Conservation (phyloP, 805 yeast genomes). For the Spathaspora sp. region DNA sequence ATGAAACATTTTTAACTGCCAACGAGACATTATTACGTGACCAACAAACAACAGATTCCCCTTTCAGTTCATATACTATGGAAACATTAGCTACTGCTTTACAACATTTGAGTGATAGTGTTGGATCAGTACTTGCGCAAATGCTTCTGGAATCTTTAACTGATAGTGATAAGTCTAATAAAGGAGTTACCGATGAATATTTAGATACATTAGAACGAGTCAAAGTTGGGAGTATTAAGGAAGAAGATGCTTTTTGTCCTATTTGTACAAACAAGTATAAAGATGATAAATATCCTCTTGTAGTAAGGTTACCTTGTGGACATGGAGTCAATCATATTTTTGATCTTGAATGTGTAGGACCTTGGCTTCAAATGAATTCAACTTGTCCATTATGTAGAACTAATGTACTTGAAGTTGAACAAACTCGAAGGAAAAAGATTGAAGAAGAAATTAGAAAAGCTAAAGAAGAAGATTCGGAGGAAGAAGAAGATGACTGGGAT, state of each 20-base stretch:
- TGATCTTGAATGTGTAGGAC: conserved; percentile 86
- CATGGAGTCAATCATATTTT: conserved; percentile 54
- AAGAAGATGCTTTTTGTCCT: conserved; percentile 66
- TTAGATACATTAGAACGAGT: conserved; percentile 79
- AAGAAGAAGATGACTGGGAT: conserved; percentile 63
- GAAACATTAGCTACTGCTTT: conserved; percentile 31
- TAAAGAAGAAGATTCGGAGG: conserved; percentile 47
- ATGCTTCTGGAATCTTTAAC: conserved; percentile 4
- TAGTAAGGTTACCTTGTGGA: conserved; percentile 70
- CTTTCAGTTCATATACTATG: conserved; percentile 3
- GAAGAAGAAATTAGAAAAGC: conserved; percentile 31
- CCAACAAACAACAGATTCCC: conserved; percentile 3
- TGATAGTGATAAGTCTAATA: conserved; percentile 8
- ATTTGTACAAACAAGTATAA: conserved; percentile 75
- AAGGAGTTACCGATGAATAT: conserved; percentile 66
- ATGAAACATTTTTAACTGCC: too few relatives aligned
- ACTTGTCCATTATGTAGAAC: conserved; percentile 88
- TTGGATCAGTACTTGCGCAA: conserved; percentile 23
- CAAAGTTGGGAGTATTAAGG: conserved; percentile 25
- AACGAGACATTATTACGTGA: conserved; percentile 27
- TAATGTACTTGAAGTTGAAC: conserved; percentile 48
- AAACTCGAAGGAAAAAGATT: conserved; percentile 25
- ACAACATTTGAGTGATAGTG: conserved; percentile 24
- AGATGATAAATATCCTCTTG: conserved; percentile 73
- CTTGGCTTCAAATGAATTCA: conserved; percentile 74